Conservation (phyloP, 2,329 filamentous ascomycete species). For the Trichoderma sp. region DNA sequence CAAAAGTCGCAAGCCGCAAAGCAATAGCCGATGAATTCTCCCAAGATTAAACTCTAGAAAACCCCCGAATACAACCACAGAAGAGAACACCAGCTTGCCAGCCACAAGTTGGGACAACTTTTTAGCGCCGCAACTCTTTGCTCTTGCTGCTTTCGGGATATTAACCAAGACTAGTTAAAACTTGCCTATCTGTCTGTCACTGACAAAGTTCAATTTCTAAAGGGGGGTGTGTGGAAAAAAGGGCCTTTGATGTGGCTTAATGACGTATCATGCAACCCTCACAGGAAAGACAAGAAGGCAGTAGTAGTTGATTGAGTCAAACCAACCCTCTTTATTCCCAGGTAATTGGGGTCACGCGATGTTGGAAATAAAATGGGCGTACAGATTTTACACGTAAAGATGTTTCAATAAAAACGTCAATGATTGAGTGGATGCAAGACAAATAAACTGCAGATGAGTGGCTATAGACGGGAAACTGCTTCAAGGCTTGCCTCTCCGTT, state of each 20-base stretch:
- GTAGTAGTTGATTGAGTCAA: background rate
- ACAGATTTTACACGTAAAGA: background rate
- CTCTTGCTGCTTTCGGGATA: background rate
- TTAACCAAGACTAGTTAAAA: slow-evolving; percentile 17
- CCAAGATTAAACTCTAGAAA: background rate
- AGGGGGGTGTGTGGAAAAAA: too few species aligned
- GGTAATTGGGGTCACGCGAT: background rate
- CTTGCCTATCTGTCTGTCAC: slow-evolving; percentile 17
- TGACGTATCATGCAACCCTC: slow-evolving; percentile 8
- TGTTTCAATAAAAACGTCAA: background rate
- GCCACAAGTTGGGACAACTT: background rate
- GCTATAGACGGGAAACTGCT: background rate
- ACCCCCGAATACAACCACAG: background rate
- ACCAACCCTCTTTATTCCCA: background rate
- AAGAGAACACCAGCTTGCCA: background rate
- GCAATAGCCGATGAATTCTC: background rate
- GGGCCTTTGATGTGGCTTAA: background rate
- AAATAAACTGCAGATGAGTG: too few species aligned
- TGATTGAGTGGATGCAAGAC: background rate
- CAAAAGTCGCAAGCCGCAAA: too few species aligned
- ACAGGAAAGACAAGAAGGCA: too few species aligned
- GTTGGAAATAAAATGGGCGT: background rate
- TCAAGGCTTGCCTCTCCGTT: background rate
- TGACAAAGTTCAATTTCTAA: background rate
- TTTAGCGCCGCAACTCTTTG: background rate